Evolutionary conservation across 1,284 basidiomycete species (phyloP).

Genomic region (Vanrija sp.): DNA sequence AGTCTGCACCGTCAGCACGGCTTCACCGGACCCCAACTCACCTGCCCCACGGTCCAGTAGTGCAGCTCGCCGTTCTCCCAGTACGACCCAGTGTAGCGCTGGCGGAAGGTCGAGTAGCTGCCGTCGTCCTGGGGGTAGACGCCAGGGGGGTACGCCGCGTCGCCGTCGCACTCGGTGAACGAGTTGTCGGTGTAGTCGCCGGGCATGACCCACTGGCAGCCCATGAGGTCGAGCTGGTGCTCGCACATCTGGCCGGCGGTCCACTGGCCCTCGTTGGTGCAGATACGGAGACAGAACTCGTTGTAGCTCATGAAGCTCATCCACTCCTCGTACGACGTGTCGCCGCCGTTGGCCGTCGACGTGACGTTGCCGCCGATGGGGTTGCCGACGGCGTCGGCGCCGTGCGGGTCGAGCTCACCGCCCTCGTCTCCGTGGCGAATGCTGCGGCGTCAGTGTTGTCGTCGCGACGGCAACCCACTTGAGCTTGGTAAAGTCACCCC

Average conservation of each 20-base stretch:
- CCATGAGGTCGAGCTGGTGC: conserved; percentile 50
- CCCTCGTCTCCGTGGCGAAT: conserved; percentile 49
- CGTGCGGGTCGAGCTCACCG: conserved; percentile 55
- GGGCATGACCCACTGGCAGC: conserved; percentile 51
- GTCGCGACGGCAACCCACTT: conserved; percentile 9
- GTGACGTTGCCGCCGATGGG: conserved; percentile 56
- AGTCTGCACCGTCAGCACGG: conserved; percentile 8
- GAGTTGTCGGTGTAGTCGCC: conserved; percentile 46
- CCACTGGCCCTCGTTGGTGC: conserved; percentile 44
- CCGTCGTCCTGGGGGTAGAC: conserved; percentile 44
- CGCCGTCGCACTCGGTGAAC: conserved; percentile 48
- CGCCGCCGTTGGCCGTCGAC: conserved; percentile 51
- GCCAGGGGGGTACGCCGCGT: conserved; percentile 48
- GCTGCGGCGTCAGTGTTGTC: conserved; percentile 14
- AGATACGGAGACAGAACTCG: conserved; percentile 51
- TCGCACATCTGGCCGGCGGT: conserved; percentile 36
- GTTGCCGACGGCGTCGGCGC: conserved; percentile 52
- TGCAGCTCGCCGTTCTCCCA: background rate
- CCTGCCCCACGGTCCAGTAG: conserved; percentile 19
- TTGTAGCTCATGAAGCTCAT: conserved; percentile 45
- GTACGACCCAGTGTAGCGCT: conserved; percentile 45
- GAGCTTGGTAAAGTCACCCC: conserved; percentile 48
- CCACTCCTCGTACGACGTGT: conserved; percentile 52
- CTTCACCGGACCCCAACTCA: too few species aligned
- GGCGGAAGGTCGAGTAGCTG: conserved; percentile 43